phyloP scores from a whole-genome alignment of 352 stramenopile species.

The Globisporangium viniferum region DNA sequence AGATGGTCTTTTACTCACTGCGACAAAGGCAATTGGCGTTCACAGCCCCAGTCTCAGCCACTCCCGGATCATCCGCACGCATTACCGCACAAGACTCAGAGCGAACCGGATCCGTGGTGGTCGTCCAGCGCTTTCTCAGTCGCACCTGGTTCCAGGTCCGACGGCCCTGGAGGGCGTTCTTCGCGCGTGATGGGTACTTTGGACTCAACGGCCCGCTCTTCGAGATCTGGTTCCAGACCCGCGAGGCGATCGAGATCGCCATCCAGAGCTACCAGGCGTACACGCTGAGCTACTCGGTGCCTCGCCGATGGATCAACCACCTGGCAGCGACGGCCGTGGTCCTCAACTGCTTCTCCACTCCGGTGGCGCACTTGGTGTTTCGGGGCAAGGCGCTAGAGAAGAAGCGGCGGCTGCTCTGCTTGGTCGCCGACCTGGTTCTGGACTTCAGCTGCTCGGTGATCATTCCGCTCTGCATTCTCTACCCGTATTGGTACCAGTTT shows the following conservation, averaged over 20 bases:
- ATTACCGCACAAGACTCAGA: background rate
- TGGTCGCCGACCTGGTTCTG: conserved; percentile 16
- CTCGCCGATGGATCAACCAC: conserved; percentile 22
- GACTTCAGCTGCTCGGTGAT: conserved; percentile 22
- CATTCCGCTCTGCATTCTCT: conserved; percentile 17
- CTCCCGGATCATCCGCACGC: background rate
- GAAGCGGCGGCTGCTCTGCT: conserved; percentile 10
- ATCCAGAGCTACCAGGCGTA: conserved; percentile 27
- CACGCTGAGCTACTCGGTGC: conserved; percentile 17
- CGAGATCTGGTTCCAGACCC: conserved; percentile 11
- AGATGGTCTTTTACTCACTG: background rate
- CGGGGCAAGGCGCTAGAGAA: background rate
- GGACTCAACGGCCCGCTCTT: conserved; percentile 17
- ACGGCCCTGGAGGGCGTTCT: conserved; percentile 10
- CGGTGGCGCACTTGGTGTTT: background rate
- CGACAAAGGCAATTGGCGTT: background rate
- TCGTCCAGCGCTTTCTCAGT: background rate
- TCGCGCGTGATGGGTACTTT: conserved; percentile 17
- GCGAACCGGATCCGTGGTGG: background rate
- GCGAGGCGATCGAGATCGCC: conserved; percentile 18
- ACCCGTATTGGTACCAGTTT: conserved; percentile 15
- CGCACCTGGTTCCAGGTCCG: background rate
- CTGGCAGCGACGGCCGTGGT: conserved; percentile 17
- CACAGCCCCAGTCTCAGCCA: background rate
- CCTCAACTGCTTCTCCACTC: conserved; percentile 19